These are phyloP conservation scores for Pseudognaphalium luteoalbum DNA, from an alignment of 129 eudicot genomes.

Conservation along the genomic window DNA sequence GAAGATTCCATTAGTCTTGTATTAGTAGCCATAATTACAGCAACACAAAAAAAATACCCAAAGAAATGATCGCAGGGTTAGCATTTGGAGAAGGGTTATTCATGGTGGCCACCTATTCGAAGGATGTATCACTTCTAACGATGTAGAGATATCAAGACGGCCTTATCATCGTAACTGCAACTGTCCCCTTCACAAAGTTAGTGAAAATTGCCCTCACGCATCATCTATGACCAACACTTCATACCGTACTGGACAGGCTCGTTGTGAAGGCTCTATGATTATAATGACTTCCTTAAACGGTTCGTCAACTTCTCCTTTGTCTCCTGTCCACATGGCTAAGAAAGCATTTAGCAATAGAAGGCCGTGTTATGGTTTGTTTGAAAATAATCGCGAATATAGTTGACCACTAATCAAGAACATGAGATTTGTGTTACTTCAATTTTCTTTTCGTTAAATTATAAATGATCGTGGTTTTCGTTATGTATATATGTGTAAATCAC, in stretches of 20 bases:
- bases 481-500: background rate
- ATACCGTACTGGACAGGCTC: background rate
- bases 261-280: background rate
- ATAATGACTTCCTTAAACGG: background rate
- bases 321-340: background rate
- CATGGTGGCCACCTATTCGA: background rate
- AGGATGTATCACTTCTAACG: conserved; percentile 18
- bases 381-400: background rate
- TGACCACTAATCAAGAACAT: background rate
- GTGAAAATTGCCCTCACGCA: background rate
- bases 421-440: background rate
- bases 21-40: background rate
- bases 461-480: background rate
- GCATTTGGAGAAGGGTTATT: background rate
- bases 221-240: background rate
- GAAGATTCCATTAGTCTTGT: background rate
- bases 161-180: conserved; percentile 57
- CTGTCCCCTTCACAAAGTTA: conserved; percentile 43
- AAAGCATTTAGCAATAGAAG: background rate
- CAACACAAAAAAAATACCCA: background rate
- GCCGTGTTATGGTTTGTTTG: background rate
- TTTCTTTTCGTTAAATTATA: background rate
- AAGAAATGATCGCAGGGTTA: background rate
- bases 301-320: background rate
- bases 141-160: conserved; percentile 30